Conservation (phyloP, 73 alveolate genomes). For the Diophrys sp. region DNA sequence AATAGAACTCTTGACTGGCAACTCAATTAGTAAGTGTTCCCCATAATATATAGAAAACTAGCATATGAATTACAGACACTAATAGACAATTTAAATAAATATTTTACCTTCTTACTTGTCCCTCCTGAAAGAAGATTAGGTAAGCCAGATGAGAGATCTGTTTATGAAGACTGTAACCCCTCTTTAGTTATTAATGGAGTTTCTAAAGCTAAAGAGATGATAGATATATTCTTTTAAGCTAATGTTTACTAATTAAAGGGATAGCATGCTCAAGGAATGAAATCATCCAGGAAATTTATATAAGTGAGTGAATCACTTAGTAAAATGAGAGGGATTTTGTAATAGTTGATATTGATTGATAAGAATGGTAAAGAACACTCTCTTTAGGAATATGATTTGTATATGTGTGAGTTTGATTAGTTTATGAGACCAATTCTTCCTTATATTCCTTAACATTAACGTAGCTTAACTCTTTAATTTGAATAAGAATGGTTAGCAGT, state of each 20-base stretch:
- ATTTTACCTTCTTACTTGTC: no score
- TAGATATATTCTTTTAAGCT: not conserved
- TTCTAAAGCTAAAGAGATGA: not conserved
- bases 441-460: not conserved
- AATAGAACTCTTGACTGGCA: not conserved
- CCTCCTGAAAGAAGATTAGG: not conserved
- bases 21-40: not conserved
- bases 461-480: not conserved
- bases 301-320: not conserved
- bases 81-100: no score
- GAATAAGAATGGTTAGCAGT: not conserved
- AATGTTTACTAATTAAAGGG: not conserved
- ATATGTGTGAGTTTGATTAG: constrained; percentile 2
- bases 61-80: not conserved
- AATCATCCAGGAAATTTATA: no score
- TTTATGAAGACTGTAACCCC: not conserved
- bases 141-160: not conserved
- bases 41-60: not conserved
- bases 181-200: not conserved
- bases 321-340: not conserved
- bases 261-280: no score
- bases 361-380: not conserved
- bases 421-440: not conserved
- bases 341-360: not conserved
- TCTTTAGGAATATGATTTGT: not conserved